phyloP scores from a whole-genome alignment of 225 moss, liverwort and hornwort genomes.

The Takakia lepidozioides region DNA sequence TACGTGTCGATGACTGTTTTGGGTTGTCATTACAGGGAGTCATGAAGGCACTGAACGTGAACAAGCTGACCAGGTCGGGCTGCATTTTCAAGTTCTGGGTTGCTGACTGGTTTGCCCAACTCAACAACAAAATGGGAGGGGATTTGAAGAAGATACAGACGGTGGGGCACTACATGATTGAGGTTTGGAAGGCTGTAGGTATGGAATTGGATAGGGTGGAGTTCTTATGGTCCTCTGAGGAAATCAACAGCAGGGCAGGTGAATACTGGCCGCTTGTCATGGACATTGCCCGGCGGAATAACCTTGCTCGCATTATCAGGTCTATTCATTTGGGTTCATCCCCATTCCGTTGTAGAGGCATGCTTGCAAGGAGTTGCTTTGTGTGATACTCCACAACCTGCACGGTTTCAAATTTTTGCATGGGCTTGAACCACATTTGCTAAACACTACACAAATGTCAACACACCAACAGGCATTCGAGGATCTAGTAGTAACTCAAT shows the following conservation, averaged over 20 bases:
- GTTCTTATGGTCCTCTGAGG: constrained; percentile 87
- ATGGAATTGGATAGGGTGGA: constrained; percentile 77
- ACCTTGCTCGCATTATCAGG: constrained; percentile 58
- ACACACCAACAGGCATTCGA: too few species aligned
- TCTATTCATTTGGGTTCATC: background rate
- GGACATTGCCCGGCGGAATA: constrained; percentile 77
- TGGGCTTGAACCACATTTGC: too few species aligned
- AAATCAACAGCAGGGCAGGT: constrained; percentile 56
- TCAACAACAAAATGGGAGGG: constrained; percentile 87
- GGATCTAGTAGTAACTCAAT: too few species aligned
- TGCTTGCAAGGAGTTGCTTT: too few species aligned
- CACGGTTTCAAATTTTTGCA: too few species aligned
- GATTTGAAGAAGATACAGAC: constrained; percentile 85
- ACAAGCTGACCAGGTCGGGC: constrained; percentile 74
- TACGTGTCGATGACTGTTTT: too few species aligned
- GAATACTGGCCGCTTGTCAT: constrained; percentile 94
- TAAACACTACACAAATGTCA: too few species aligned
- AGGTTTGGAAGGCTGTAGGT: constrained; percentile 97
- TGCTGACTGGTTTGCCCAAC: constrained; percentile 87
- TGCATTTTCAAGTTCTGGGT: constrained; percentile 95
- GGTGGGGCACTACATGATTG: constrained; percentile 87
- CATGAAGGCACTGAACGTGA: constrained; percentile 87
- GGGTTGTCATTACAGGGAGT: constrained; percentile 39
- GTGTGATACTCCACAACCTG: too few species aligned
- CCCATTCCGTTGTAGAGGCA: too few species aligned